Evolutionary conservation across 1,284 basidiomycete species (phyloP).

Genomic region (Grifola frondosa): DNA sequence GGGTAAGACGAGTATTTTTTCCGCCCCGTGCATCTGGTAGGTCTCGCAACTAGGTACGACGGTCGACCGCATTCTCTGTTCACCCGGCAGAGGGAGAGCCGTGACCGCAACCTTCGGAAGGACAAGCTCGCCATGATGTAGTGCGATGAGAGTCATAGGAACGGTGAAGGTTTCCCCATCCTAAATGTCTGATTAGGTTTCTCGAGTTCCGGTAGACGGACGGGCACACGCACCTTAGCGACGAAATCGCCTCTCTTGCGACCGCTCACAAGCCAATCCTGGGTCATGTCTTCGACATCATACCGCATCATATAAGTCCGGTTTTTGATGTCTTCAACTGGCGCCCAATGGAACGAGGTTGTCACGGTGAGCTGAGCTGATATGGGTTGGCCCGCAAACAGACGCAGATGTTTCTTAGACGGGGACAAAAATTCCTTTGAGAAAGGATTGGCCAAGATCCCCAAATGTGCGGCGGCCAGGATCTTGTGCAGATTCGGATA

Average conservation of each 20-base stretch:
- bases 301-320: slow-evolving; percentile 62
- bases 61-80: slow-evolving; percentile 54
- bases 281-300: slow-evolving; percentile 72
- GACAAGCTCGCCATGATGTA: slow-evolving; percentile 73
- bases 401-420: slow-evolving; percentile 33
- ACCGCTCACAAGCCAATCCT: slow-evolving; percentile 83
- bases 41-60: slow-evolving; percentile 66
- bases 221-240: slow-evolving; percentile 49
- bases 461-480: slow-evolving; percentile 64
- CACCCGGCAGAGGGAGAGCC: slow-evolving; percentile 52
- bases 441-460: slow-evolving; percentile 41
- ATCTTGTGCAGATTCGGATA: too few relatives aligned
- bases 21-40: slow-evolving; percentile 75
- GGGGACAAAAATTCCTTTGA: slow-evolving; percentile 21
- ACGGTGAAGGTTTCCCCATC: slow-evolving; percentile 55
- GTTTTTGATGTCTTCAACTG: slow-evolving; percentile 40
- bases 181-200: slow-evolving; percentile 35
- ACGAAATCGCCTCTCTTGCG: slow-evolving; percentile 75
- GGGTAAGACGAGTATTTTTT: slow-evolving; percentile 71
- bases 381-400: slow-evolving; percentile 81
- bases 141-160: slow-evolving; percentile 70
- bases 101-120: slow-evolving; percentile 69
- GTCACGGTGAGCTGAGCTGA: slow-evolving; percentile 60
- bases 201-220: background rate
- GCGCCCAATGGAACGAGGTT: slow-evolving; percentile 76